Evolutionary conservation across 371 early-diverging fungal genomes (phyloP), one percentile per base, ranked within the genome.

Genomic region (Mortierella sp.): DNA sequence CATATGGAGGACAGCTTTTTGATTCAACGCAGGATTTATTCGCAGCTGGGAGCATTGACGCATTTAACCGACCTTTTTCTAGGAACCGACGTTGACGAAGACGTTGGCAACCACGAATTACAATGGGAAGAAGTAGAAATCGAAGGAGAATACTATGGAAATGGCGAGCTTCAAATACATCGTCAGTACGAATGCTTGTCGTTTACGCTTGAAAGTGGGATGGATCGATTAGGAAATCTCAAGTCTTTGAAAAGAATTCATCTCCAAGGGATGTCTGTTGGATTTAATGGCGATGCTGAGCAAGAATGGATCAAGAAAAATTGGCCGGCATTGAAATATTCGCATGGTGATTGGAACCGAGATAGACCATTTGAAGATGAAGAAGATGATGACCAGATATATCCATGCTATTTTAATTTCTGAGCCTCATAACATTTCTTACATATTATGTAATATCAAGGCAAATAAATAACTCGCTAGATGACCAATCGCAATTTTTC

Each of bases 11-110:
- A 35, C 22, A 66, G 66, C 23, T 8, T 22, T 9, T 9, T 13
- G 13, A 32, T 66, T 2, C 66, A 66, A 47, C 29, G 58, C 13
- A 13, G n/a, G 26, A 29, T 57, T n/a, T 66, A 66, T 57, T 31
- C n/a, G 17, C 66, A 66, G 17, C 31, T 57, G 10, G 66, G 58
- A 9, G 26, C 63, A 13, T 22, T 45, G 45, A 17, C 45, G 15
- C 5, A 17, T 13, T 17, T 43, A 43, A 43, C 10, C 15, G 17
- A 43, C 4, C 19, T 45, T 45, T 2, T 45, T 15, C 19, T 19
- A n/a, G 19, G 45, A 19, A 19, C 19, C 15, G 45, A 45, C 5
- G 19, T 3, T 2, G 45, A 19, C 19, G 15, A 6, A 3, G 45
- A 45, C 15, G n/a, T 3, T 15, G 45, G 19, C 0, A 15, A 45